These are phyloP conservation scores for Amanita pseudoporphyria DNA, from an alignment of 768 basidiomycete genomes.

Conservation along the genomic window DNA sequence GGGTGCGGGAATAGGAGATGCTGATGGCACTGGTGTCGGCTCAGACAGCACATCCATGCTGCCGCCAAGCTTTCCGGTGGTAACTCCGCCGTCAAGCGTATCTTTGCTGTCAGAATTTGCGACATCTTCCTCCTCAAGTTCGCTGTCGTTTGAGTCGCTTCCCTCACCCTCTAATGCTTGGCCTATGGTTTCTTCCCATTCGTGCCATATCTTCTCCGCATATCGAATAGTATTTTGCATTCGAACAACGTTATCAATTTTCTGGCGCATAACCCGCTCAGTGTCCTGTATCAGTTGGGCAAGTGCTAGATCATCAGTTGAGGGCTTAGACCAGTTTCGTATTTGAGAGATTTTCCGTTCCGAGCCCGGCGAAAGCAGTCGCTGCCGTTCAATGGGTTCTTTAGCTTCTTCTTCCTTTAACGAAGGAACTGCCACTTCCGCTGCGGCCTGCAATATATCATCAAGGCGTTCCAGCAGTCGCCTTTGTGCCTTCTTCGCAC, in stretches of 20 bases:
- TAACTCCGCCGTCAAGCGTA: conserved; percentile 8
- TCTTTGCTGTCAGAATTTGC: conserved; percentile 17
- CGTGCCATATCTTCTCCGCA: conserved; percentile 92
- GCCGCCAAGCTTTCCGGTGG: background rate
- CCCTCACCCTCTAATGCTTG: conserved; percentile 43
- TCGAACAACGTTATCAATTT: conserved; percentile 89
- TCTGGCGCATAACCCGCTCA: conserved; percentile 84
- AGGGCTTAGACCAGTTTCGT: conserved; percentile 79
- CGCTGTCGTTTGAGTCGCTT: conserved; percentile 35
- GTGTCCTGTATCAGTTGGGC: conserved; percentile 78
- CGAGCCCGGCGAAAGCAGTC: conserved; percentile 80
- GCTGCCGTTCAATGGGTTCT: conserved; percentile 88
- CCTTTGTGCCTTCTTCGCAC: conserved; percentile 75
- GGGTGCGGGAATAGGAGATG: conserved; percentile 32
- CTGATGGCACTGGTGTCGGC: conserved; percentile 62
- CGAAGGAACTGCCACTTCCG: conserved; percentile 78
- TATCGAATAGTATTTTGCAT: conserved; percentile 97
- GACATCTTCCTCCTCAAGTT: conserved; percentile 32
- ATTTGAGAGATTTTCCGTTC: conserved; percentile 81
- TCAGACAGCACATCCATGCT: conserved; percentile 38
- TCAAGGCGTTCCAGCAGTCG: conserved; percentile 80
- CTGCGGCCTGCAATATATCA: conserved; percentile 70
- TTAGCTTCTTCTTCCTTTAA: conserved; percentile 88
- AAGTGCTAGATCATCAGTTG: conserved; percentile 79
- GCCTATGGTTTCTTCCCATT: conserved; percentile 90